A percentile compares a stretch with the other conserved stretches of the same genome.
phyloP scores from a whole-genome alignment of 306 rosid species.

The peach (Prunus persica) region DNA sequence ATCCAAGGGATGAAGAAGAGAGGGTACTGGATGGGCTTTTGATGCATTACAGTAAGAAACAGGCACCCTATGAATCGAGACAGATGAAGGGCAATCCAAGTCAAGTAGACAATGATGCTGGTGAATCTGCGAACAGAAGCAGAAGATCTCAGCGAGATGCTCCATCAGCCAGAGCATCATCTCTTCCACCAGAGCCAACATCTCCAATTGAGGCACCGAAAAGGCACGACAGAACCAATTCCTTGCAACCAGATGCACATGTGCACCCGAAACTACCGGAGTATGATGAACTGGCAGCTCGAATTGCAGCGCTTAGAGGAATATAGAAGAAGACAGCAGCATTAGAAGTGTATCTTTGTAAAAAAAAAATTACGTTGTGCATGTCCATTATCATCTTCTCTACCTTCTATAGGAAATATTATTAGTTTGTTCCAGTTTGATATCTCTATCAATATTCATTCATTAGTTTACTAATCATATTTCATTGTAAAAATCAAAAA shows the following conservation, averaged over 20 bases:
- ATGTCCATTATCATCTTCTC: background rate
- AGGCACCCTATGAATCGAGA: slow-evolving; percentile 25
- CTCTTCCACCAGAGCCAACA: slow-evolving; percentile 35
- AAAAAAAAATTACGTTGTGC: background rate
- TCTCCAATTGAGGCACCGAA: slow-evolving; percentile 11
- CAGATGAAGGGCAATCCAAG: slow-evolving; percentile 4
- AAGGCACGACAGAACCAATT: slow-evolving; percentile 21
- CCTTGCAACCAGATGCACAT: slow-evolving; percentile 40
- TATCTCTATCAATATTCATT: background rate
- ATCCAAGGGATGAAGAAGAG: slow-evolving; percentile 23
- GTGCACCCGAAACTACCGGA: slow-evolving; percentile 76
- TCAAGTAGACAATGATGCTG: slow-evolving; percentile 6
- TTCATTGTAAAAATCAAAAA: background rate
- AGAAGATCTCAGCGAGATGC: slow-evolving; percentile 6
- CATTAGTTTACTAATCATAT: background rate
- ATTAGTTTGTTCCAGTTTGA: background rate
- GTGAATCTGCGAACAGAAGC: slow-evolving; percentile 7
- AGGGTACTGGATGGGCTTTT: slow-evolving; percentile 33
- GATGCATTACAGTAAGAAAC: slow-evolving; percentile 36
- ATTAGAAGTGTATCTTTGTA: background rate
- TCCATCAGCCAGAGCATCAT: slow-evolving; percentile 28
- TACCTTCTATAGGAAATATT: background rate
- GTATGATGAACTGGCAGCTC: slow-evolving; percentile 63
- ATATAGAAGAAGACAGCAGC: slow-evolving; percentile 22
- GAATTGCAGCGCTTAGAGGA: slow-evolving; percentile 47